Base-by-base conservation (phyloP, 257 asterid species). In the Solanum chilense region DNA sequence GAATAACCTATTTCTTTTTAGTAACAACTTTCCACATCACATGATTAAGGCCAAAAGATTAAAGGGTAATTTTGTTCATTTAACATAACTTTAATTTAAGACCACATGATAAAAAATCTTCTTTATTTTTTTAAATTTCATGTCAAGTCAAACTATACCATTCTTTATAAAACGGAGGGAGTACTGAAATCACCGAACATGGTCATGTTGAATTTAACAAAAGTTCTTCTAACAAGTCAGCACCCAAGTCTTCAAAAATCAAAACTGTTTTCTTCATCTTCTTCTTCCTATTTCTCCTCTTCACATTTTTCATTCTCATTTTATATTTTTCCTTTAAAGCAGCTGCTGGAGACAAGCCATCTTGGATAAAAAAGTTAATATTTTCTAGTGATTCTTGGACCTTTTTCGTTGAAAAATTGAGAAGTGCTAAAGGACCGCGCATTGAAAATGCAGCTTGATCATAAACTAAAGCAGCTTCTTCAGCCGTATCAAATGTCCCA, bases 401-500 rank as follows among this genome's bases (percentile, higher is more conserved):
- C 29, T 56, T 73, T 0, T 87, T 90, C 33, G 12, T 21, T 0
- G 94, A 90, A 69, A 91, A 91, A 8, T 92, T 92, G 27, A 91
- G 90, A 52, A 23, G 37, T 27, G 91, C 90, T 37, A 39, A 23
- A 13, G 92, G 23, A 14, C 94, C 94, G 6, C 93, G 87, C 89
- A 73, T 88, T 12, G 88, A 86, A 21, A 92, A 84, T 52, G 93
- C 93, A 12, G 93, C 94, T 89, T 91, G 93, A 31, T 91, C 94
- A 85, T 91, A 92, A 14, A 90, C 93, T 70, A 92, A 58, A 21
- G 92, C 94, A 2, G 94, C 94, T 78, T 91, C 92, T 84, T 90
- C 89, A 1, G 88, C 89, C 2, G 85, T 90, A 20, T 70, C 69
- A 60, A 92, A 92, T 39, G 94, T 92, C 10, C 94, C 94, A 4